A percentile compares a stretch with the other conserved stretches of the same genome.
Evolutionary conservation across 2,329 filamentous ascomycete species (phyloP).

Genomic region (Sphaceloma murrayae): DNA sequence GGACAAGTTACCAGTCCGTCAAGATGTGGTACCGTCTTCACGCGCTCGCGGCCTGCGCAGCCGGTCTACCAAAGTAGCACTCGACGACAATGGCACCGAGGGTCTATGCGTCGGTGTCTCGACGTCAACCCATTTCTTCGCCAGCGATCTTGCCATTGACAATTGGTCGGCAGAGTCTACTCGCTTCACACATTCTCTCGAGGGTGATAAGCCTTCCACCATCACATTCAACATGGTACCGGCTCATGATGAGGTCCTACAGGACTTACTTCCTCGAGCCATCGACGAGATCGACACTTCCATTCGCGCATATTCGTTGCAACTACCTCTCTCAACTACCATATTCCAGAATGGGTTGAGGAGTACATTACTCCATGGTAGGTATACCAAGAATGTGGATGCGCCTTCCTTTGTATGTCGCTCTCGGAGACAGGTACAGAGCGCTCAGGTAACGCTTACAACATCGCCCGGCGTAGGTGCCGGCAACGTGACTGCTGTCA

Average conservation of each 20-base stretch:
- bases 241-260: not conserved
- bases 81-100: not conserved
- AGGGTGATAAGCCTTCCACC: slow-evolving; percentile 9
- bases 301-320: slow-evolving; percentile 19
- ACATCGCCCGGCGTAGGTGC: slow-evolving; percentile 21
- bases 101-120: slow-evolving; percentile 3
- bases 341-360: slow-evolving; percentile 60
- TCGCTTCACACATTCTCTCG: slow-evolving; percentile 12
- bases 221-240: slow-evolving; percentile 11
- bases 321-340: slow-evolving; percentile 64
- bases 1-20: slow-evolving; percentile 19
- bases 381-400: slow-evolving; percentile 23
- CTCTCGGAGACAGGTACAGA: not conserved
- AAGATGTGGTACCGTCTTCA: too few species aligned
- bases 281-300: not conserved
- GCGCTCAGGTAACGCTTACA: slow-evolving; percentile 12
- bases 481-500: slow-evolving; percentile 23
- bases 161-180: slow-evolving; percentile 14
- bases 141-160: not conserved
- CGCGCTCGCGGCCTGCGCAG: not conserved
- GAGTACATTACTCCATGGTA: slow-evolving; percentile 43
- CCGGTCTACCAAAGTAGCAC: not conserved
- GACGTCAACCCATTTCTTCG: slow-evolving; percentile 3
- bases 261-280: not conserved
- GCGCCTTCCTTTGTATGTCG: not conserved